Evolutionary conservation across 495 filamentous ascomycete genomes (phyloP), one percentile per base, ranked within the genome.

Genomic region (Hyphodiscus hymeniophilus): DNA sequence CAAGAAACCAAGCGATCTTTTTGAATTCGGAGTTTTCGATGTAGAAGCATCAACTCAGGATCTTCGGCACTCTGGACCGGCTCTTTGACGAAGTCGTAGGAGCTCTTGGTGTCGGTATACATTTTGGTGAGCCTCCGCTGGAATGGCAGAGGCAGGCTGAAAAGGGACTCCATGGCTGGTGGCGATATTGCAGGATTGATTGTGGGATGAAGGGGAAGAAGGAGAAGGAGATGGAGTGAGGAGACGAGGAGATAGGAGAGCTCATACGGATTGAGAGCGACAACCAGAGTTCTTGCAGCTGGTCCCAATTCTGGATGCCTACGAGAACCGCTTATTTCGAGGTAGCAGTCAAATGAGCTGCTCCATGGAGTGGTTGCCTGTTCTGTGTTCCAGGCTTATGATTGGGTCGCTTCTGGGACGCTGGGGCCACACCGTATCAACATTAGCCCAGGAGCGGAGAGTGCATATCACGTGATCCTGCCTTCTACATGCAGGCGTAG

Each of bases 31-130:
- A 78, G 62, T 60, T 77, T 77, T 44, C 75, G 72, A 57, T 79
- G 73, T 8, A 77, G 60, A 22, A 68, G 63, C 59, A 74, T 66
- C 57, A 77, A 67, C 54, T 79, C 74, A 38, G 74, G 74, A 45
- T 75, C 74, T 24, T 71, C 72, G 44, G 68, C 68, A 41, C 68
- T 72, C 54, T 79, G 83, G 26, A 74, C 76, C 6, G 81, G 80
- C 16, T 83, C 85, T 47, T 83, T 85, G 54, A 88, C 79, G 55
- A 83, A 87, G 61, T 89, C 85, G 64, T 84, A 89, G 12, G 85
- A 89, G 42, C 81, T 84, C 61, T 95, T 95, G 38, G 88, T 91
- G 66, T 95, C 88, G 55, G 87, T 85, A 65, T 94, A 95, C 56
- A 94, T 77, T 64, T 91, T 83, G 40, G 88, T 92, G 32, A 95